Base-by-base conservation (phyloP, 371 early-diverging fungal genomes). In the Rhizomucor pusillus region DNA sequence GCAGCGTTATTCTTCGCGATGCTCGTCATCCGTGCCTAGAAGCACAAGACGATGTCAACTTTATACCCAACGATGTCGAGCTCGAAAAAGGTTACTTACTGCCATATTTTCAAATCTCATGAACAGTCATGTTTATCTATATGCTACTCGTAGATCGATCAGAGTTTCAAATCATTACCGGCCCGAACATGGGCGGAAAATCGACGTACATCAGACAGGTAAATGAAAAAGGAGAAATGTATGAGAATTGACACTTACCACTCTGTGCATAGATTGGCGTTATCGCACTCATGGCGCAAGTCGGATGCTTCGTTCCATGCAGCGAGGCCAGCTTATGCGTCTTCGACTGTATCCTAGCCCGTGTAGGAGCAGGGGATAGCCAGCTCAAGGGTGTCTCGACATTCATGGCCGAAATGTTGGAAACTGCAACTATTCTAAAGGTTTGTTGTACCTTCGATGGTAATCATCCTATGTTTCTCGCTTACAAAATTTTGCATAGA, bases 351-450 rank as follows among this genome's bases (percentile, higher is more conserved):
- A 93, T 99, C 24, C 81, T 95, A 47, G 92, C 96, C 0, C 79
- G 99, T 57, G 94, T 99, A 0, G 99, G 99, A 5, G 99, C 99
- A 1, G 91, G 94, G 24, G 99, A 99, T 63, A 90, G 90, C 56
- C 91, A 94, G 57, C 75, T 92, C 43, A 93, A 90, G 50, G 97
- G 97, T 23, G 89, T 95, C 0, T 95, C 96, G 3, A 99, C 99
- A 3, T 99, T 99, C 67, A 99, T 99, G 99, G 91, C 94, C 0
- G 99, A 99, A 76, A 99, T 99, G 99, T 73, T 96, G 12, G 99
- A 99, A 70, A 96, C 99, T 1, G 87, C 97, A 0, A 84, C 90
- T 1, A 99, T 99, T 63, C 68, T 98, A 20, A 84, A 90, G 66
- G 89, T 85, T 2, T 19, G 20, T 14, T 16, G 40, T 43, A 12